phyloP scores from a whole-genome alignment of 441 rosid species.

The Viola pubescens region DNA sequence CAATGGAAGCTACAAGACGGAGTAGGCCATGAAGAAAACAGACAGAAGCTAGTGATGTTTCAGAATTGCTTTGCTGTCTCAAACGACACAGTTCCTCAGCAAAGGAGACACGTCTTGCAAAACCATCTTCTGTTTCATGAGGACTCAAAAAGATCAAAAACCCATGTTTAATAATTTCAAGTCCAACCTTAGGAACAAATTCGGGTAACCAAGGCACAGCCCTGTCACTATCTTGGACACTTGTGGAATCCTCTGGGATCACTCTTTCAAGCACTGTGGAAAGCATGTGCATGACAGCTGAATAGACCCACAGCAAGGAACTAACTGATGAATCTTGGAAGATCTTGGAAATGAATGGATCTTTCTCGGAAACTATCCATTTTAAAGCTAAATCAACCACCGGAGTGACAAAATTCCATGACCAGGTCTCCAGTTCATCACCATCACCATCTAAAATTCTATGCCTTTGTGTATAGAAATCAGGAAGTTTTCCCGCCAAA shows the following conservation, averaged over 20 bases:
- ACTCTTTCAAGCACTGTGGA: constrained; percentile 62
- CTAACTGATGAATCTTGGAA: constrained; percentile 26
- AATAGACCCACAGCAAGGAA: constrained; percentile 61
- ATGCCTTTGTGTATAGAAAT: constrained; percentile 38
- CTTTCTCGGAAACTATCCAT: constrained; percentile 42
- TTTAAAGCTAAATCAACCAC: constrained; percentile 67
- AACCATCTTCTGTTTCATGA: constrained; percentile 21
- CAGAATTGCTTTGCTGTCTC: constrained; percentile 41
- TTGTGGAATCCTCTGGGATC: constrained; percentile 29
- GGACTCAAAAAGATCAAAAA: constrained; percentile 37
- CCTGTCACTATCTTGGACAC: constrained; percentile 23
- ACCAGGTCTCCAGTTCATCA: constrained; percentile 45
- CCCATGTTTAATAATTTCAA: constrained; percentile 51
- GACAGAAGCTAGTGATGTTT: constrained; percentile 60
- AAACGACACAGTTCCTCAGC: constrained; percentile 43
- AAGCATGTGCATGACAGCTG: constrained; percentile 58
- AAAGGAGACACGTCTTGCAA: constrained; percentile 38
- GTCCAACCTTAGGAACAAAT: constrained; percentile 81
- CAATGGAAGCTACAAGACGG: constrained; percentile 34
- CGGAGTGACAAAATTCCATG: constrained; percentile 75
- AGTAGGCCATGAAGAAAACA: constrained; percentile 63
- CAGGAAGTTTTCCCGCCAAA: constrained; percentile 66
- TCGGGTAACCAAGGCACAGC: constrained; percentile 71
- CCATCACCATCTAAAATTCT: constrained; percentile 17
- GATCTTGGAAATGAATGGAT: constrained; percentile 31